phyloP scores from a whole-genome alignment of 352 stramenopile genomes.

The Globisporangium nodosum region DNA sequence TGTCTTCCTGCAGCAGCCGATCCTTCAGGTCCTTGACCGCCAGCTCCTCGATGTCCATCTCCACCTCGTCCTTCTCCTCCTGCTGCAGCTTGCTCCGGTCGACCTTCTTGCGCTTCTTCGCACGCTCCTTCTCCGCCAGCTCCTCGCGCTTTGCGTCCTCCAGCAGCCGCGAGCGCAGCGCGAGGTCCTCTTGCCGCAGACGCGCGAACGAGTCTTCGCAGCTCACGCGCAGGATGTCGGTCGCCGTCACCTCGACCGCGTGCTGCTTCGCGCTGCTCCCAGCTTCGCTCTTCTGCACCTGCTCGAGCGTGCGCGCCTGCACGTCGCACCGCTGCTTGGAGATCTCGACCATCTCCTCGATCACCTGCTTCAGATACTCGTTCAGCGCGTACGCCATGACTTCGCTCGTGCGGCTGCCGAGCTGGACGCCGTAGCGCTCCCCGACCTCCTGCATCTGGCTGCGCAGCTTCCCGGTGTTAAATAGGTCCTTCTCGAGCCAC shows the following conservation, averaged over 20 bases:
- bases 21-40: slow-evolving; percentile 81
- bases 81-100: slow-evolving; percentile 71
- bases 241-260: slow-evolving; percentile 53
- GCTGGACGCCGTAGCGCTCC: slow-evolving; percentile 41
- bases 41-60: slow-evolving; percentile 84
- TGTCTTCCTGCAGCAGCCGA: slow-evolving; percentile 70
- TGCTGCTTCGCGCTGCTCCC: slow-evolving; percentile 11
- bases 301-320: slow-evolving; percentile 38
- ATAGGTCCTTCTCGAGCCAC: slow-evolving; percentile 80
- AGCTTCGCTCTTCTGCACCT: slow-evolving; percentile 32
- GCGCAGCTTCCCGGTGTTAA: slow-evolving; percentile 57
- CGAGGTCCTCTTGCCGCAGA: slow-evolving; percentile 59
- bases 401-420: slow-evolving; percentile 58
- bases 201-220: slow-evolving; percentile 76
- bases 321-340: slow-evolving; percentile 68
- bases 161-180: slow-evolving; percentile 47
- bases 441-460: slow-evolving; percentile 47
- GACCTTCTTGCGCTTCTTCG: slow-evolving; percentile 85
- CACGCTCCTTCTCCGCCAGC: slow-evolving; percentile 64
- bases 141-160: slow-evolving; percentile 81
- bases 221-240: slow-evolving; percentile 79
- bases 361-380: slow-evolving; percentile 81
- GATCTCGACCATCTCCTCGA: slow-evolving; percentile 83
- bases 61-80: slow-evolving; percentile 78
- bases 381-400: slow-evolving; percentile 81